Base-by-base conservation (phyloP, 805 yeast genomes). In the Zygoascus tannicola region DNA sequence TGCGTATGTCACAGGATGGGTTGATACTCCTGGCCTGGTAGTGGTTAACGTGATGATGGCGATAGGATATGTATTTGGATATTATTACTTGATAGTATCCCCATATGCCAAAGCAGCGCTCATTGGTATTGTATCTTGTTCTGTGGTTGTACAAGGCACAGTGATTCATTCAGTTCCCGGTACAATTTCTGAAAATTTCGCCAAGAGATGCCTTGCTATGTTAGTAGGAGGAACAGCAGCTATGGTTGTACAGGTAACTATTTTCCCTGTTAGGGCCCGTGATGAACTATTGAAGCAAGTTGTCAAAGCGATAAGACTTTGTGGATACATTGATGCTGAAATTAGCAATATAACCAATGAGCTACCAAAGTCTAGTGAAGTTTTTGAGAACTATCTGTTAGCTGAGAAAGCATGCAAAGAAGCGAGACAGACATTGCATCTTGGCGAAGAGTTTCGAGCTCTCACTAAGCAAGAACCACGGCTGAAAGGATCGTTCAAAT, bases 51-150 rank as follows among this genome's bases (percentile, higher is more conserved):
- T 73, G 4, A 58, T 71, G 5, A 61, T 73, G 3, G 59, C 60
- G 0, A 53, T 72, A 45, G 74, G 74, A 8, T 67, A 73, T 1
- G 54, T 65, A 5, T 71, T 74, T 1, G 75, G 75, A 0, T 71
- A 63, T 49, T 73, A 72, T 51, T 67, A 48, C 45, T 55, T 70
- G 41, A 39, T 73, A 30, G 73, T 69, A 0, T 63, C 75, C 0
- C 73, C 75, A 2, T 72, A 70, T 44, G 67, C 70, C 15, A 74
- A 72, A 47, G 76, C 76, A 4, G 76, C 75, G 0, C 67, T 73
- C 47, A 70, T 74, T 36, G 68, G 70, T 14, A 60, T 71, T 5
- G 71, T 74, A 39, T 68, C 74, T 30, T 64, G 69, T 15, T 70
- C 70, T 43, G 61, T 72, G 40, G 77, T 74, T 8, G 51, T 70